Conservation (phyloP, 768 basidiomycete genomes). For the Boletus subcaerulescens region DNA sequence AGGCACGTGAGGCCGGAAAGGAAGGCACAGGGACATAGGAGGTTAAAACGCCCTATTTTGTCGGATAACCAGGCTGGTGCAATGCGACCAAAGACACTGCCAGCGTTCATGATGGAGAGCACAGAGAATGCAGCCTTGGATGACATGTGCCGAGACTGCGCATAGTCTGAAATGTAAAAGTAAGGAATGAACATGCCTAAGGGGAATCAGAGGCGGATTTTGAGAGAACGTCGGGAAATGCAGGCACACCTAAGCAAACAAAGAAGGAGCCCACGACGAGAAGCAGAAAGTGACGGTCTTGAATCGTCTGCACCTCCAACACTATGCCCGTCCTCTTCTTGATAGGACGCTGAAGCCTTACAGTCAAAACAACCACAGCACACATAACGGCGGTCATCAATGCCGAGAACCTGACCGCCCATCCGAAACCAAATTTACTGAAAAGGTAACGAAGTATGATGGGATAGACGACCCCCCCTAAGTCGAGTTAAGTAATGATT, state of each 20-base stretch:
- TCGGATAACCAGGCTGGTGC: conserved; percentile 65
- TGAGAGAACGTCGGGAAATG: not conserved
- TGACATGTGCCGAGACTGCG: conserved; percentile 39
- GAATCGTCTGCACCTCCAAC: conserved; percentile 32
- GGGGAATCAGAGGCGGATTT: conserved; percentile 1
- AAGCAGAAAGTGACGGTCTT: conserved; percentile 51
- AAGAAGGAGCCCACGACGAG: conserved; percentile 54
- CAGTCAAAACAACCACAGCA: conserved; percentile 43
- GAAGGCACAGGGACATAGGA: conserved; percentile 61
- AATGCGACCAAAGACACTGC: conserved; percentile 62
- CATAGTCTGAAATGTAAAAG: conserved; percentile 66
- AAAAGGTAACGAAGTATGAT: conserved; percentile 62
- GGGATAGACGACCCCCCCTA: conserved; percentile 70
- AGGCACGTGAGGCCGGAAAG: conserved; percentile 60
- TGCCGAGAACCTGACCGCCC: conserved; percentile 59
- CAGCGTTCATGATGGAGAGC: conserved; percentile 67
- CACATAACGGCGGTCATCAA: conserved; percentile 50
- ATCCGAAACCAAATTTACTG: conserved; percentile 52
- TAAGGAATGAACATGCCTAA: conserved; percentile 69
- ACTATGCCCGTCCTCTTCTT: conserved; percentile 19
- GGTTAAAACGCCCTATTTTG: conserved; percentile 62
- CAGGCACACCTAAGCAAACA: conserved; percentile 54
- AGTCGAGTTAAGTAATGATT: conserved; percentile 17
- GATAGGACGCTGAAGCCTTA: conserved; percentile 33
- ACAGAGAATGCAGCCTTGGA: conserved; percentile 47